Conservation (phyloP, 2,329 filamentous ascomycete genomes). For the Lasiodiplodia hormozganensis region DNA sequence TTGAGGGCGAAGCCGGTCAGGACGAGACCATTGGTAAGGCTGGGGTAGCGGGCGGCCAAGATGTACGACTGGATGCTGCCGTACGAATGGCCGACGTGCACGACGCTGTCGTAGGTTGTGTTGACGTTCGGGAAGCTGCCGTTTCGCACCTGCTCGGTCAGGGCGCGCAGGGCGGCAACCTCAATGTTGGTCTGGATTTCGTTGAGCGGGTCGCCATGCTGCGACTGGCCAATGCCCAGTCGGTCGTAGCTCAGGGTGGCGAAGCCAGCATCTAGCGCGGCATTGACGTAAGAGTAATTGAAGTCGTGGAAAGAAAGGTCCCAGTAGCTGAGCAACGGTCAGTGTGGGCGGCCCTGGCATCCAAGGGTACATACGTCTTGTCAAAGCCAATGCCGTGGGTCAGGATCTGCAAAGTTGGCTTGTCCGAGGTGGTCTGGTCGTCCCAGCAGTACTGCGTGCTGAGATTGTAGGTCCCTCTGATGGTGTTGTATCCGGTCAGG, state of each 20-base stretch:
- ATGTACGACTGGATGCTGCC: conserved; percentile 66
- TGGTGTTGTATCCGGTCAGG: conserved; percentile 57
- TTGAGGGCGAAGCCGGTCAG: conserved; percentile 67
- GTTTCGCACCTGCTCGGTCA: conserved; percentile 59
- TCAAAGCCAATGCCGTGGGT: conserved; percentile 64
- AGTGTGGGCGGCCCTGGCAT: neutral
- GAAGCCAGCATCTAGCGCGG: conserved; percentile 63
- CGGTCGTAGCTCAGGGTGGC: conserved; percentile 68
- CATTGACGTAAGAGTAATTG: conserved; percentile 68
- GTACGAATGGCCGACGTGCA: conserved; percentile 71
- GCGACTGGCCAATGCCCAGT: conserved; percentile 65
- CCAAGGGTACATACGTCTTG: conserved; percentile 46
- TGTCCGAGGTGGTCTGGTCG: conserved; percentile 43
- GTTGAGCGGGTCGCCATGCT: conserved; percentile 64
- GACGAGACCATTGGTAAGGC: conserved; percentile 63
- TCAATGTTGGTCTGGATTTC: conserved; percentile 67
- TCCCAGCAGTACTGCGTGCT: conserved; percentile 68
- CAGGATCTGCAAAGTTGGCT: conserved; percentile 54
- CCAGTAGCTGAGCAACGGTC: conserved; percentile 62
- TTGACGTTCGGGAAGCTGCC: conserved; percentile 54
- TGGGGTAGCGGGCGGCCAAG: conserved; percentile 60
- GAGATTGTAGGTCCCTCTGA: conserved; percentile 63
- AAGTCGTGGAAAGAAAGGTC: conserved; percentile 63
- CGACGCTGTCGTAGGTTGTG: conserved; percentile 51
- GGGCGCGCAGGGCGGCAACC: conserved; percentile 61